Evolutionary conservation across 768 basidiomycete species (phyloP).

Genomic region (Suillus hirtellus): DNA sequence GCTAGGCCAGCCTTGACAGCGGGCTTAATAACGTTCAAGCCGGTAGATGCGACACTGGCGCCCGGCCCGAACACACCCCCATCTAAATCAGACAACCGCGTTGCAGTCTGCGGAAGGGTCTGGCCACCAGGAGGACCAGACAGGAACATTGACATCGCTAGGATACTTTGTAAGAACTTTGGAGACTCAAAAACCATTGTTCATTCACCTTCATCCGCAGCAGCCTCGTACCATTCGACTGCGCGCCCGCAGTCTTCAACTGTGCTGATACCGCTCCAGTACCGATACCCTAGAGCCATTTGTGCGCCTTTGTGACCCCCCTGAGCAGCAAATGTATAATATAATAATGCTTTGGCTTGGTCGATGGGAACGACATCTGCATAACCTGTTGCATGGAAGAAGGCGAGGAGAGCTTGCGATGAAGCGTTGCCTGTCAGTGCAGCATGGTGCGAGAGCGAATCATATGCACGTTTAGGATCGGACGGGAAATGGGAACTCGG

Average conservation of each 20-base stretch:
- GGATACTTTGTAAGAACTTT: constrained; percentile 9
- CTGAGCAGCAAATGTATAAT: constrained; percentile 93
- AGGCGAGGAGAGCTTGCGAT: constrained; percentile 82
- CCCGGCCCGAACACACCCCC: constrained; percentile 96
- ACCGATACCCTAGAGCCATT: constrained; percentile 91
- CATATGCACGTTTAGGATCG: constrained; percentile 62
- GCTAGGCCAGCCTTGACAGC: constrained; percentile 84
- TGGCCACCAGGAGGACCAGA: constrained; percentile 91
- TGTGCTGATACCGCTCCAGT: constrained; percentile 95
- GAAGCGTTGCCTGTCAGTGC: constrained; percentile 76
- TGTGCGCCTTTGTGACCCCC: constrained; percentile 85
- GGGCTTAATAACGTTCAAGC: constrained; percentile 65
- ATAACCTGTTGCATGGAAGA: constrained; percentile 89
- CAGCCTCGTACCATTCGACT: constrained; percentile 85
- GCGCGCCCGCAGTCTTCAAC: constrained; percentile 83
- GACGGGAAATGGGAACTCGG: constrained; percentile 65
- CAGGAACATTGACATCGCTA: constrained; percentile 79
- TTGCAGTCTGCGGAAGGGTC: constrained; percentile 78
- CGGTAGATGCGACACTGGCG: constrained; percentile 91
- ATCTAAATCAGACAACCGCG: constrained; percentile 82
- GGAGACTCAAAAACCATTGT: not conserved
- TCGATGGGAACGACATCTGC: constrained; percentile 59
- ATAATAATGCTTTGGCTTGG: constrained; percentile 82
- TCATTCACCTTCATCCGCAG: constrained; percentile 76
- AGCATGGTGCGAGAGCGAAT: constrained; percentile 65